Percentiles rank a stretch among this genome's conserved stretches.
These are phyloP conservation scores for Brassica carinata DNA, from an alignment of 345 rosid genomes.

Conservation along the genomic window DNA sequence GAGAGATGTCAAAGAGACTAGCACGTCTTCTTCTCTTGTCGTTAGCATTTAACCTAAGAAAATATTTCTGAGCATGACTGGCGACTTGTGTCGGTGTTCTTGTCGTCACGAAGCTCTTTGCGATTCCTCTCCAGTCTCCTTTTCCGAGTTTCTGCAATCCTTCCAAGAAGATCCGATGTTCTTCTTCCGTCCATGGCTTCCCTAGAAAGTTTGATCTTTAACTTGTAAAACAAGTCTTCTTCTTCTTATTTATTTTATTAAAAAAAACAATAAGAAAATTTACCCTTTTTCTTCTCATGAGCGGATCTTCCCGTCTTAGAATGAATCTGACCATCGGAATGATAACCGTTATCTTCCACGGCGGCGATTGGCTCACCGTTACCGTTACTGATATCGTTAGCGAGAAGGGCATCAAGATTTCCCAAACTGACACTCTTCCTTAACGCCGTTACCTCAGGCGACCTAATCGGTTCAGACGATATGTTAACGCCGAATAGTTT, in stretches of 20 bases:
- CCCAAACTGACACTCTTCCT: slow-evolving; percentile 53
- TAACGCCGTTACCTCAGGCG: slow-evolving; percentile 35
- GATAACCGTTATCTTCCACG: slow-evolving; percentile 46
- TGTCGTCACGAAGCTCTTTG: slow-evolving; percentile 52
- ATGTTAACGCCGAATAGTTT: slow-evolving; percentile 66
- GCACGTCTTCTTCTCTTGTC: slow-evolving; percentile 57
- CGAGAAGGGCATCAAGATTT: slow-evolving; percentile 33
- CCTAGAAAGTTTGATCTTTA: slow-evolving; percentile 35
- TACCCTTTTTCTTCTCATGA: slow-evolving; percentile 51
- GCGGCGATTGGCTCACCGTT: slow-evolving; percentile 25
- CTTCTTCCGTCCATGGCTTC: slow-evolving; percentile 71
- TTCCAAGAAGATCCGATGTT: slow-evolving; percentile 51
- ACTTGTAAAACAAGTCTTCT: neutral
- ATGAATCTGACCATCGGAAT: slow-evolving; percentile 56
- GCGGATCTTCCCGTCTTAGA: slow-evolving; percentile 31
- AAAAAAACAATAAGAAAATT: neutral
- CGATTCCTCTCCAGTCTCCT: slow-evolving; percentile 77
- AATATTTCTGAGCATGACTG: slow-evolving; percentile 78
- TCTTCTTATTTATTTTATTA: neutral
- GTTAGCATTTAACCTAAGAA: slow-evolving; percentile 41
- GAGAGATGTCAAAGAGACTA: slow-evolving; percentile 60
- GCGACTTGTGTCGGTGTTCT: slow-evolving; percentile 74
- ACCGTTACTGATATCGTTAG: slow-evolving; percentile 5
- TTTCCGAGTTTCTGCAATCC: slow-evolving; percentile 59
- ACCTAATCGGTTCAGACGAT: slow-evolving; percentile 23